Conservation (phyloP, 768 basidiomycete species). For the Amanita brunnescens region DNA sequence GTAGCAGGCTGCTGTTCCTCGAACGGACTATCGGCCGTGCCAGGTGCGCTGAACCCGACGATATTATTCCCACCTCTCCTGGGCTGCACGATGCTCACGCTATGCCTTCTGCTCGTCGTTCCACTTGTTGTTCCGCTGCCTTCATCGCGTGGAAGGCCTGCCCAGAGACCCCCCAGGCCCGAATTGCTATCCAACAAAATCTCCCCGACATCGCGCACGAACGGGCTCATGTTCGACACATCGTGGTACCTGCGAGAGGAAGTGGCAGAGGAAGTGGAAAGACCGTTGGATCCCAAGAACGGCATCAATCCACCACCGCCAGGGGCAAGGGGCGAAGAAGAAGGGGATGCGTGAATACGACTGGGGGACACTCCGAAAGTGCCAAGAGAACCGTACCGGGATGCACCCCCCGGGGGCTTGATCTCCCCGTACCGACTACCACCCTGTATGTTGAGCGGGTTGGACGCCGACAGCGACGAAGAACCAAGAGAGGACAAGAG, state of each 20-base stretch:
- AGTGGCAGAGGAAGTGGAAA: conserved; percentile 16
- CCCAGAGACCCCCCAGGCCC: conserved; percentile 68
- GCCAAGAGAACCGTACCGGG: conserved; percentile 60
- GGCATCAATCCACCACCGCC: conserved; percentile 18
- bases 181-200: conserved; percentile 69
- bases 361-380: conserved; percentile 46
- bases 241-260: conserved; percentile 36
- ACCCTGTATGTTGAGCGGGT: conserved; percentile 46
- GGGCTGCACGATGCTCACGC: conserved; percentile 77
- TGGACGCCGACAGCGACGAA: conserved; percentile 12
- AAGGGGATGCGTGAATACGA: conserved; percentile 41
- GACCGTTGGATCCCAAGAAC: conserved; percentile 26
- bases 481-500: conserved; percentile 26
- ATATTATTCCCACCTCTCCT: conserved; percentile 42
- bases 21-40: conserved; percentile 32
- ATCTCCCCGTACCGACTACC: conserved; percentile 53
- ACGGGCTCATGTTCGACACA: conserved; percentile 76
- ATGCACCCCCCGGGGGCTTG: conserved; percentile 43
- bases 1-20: conserved; percentile 21
- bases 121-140: conserved; percentile 42
- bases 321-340: conserved; percentile 29
- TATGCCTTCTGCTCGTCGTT: conserved; percentile 75
- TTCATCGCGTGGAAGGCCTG: conserved; percentile 60
- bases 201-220: conserved; percentile 75
- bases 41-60: conserved; percentile 61